Percentiles rank a stretch among this genome's conserved stretches.
phyloP scores from a whole-genome alignment of 331 rosid species.

The Spiraea crenata region DNA sequence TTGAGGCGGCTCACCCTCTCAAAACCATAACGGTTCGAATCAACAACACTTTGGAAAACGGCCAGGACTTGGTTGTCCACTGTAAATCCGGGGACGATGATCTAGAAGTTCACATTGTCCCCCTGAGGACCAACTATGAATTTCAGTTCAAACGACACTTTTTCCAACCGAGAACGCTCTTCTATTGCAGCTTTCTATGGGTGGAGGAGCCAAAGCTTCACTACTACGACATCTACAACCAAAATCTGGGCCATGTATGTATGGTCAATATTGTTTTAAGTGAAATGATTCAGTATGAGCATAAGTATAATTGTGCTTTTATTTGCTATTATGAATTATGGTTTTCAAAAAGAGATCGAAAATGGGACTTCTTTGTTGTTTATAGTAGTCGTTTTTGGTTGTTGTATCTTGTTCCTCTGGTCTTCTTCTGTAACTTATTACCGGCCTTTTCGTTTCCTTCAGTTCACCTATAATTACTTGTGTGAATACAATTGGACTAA shows the following conservation, averaged over 20 bases:
- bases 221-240: background rate
- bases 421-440: too few relatives aligned
- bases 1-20: background rate
- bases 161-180: background rate
- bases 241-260: background rate
- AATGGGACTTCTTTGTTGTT: too few relatives aligned
- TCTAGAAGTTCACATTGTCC: background rate
- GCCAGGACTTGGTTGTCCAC: background rate
- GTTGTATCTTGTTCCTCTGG: too few relatives aligned
- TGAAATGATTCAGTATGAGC: background rate
- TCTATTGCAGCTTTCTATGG: slow-evolving; percentile 1
- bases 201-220: background rate
- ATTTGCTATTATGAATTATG: too few relatives aligned
- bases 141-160: background rate
- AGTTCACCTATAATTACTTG: too few relatives aligned
- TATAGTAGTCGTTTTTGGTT: too few relatives aligned
- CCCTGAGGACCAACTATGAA: background rate
- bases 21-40: background rate
- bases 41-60: slow-evolving; percentile 1
- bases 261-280: background rate
- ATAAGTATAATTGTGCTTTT: too few relatives aligned
- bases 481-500: too few relatives aligned
- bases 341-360: too few relatives aligned
- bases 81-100: slow-evolving; percentile 1
- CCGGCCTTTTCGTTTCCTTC: too few relatives aligned